These are phyloP conservation scores for Aspergillus fijiensis DNA, from an alignment of 2,329 filamentous ascomycete species.

Conservation along the genomic window DNA sequence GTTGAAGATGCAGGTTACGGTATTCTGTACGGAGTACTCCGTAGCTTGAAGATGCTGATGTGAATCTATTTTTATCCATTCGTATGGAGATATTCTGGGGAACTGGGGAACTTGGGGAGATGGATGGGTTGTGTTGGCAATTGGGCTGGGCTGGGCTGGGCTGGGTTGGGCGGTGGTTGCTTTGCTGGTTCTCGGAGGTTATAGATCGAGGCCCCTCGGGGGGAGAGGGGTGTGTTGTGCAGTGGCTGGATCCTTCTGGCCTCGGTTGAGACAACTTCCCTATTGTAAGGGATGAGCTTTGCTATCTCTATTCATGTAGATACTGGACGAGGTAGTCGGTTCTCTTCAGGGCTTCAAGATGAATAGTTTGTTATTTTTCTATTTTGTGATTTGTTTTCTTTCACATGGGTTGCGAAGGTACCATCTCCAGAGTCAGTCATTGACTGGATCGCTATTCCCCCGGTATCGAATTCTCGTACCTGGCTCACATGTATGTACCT, in stretches of 20 bases:
- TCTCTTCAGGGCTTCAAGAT: neutral
- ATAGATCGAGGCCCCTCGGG: neutral
- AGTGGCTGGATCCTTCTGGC: neutral
- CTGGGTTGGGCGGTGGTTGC: neutral
- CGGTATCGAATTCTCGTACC: neutral
- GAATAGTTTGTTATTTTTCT: neutral
- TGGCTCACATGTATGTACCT: neutral
- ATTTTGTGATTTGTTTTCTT: conserved; percentile 1
- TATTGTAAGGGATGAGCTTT: neutral
- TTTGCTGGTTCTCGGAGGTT: neutral
- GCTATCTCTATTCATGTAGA: neutral
- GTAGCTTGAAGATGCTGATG: neutral
- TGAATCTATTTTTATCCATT: neutral
- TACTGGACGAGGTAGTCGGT: too few species aligned
- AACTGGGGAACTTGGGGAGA: neutral
- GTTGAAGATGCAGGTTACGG: too few species aligned
- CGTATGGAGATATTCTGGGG: neutral
- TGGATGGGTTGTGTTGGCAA: neutral
- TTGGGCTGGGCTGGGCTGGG: neutral
- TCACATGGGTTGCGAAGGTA: neutral
- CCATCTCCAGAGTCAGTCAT: too few species aligned
- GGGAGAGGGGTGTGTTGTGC: neutral
- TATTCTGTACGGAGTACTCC: too few species aligned
- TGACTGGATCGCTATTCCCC: conserved; percentile 5
- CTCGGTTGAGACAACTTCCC: neutral